Percentiles rank a stretch among this genome's conserved stretches.
Conservation (phyloP, 768 basidiomycete species). For the Pleurotus tuber-regium region DNA sequence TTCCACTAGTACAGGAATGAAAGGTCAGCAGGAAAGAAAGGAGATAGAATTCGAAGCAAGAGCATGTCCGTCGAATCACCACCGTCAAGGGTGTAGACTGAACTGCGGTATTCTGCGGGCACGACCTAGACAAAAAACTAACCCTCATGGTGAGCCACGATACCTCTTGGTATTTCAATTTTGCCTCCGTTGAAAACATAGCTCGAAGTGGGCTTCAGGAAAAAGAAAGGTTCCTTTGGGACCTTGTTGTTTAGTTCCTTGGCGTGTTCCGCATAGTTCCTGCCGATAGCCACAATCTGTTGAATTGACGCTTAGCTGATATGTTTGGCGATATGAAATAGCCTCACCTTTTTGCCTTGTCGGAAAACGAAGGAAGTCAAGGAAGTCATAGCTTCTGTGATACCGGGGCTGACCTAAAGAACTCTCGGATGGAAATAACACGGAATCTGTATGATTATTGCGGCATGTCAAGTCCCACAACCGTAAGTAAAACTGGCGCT, state of each 20-base stretch:
- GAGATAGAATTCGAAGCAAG: not conserved
- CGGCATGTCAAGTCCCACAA: not conserved
- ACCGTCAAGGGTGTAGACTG: too few relatives aligned
- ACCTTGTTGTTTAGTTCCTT: constrained; percentile 88
- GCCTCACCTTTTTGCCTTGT: constrained; percentile 45
- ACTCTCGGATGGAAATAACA: constrained; percentile 1
- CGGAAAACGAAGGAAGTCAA: constrained; percentile 26
- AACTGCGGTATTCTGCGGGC: not conserved
- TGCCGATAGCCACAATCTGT: constrained; percentile 92
- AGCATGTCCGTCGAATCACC: too few relatives aligned
- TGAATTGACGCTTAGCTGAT: not conserved
- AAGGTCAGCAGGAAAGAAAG: constrained; percentile 1
- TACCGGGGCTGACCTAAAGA: constrained; percentile 2
- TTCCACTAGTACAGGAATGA: constrained; percentile 62
- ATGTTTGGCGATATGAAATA: not conserved
- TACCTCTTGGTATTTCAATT: constrained; percentile 83
- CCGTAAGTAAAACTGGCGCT: not conserved
- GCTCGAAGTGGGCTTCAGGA: constrained; percentile 93
- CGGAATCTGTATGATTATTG: not conserved
- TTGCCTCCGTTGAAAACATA: constrained; percentile 76
- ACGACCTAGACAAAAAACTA: constrained; percentile 7
- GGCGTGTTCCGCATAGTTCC: constrained; percentile 90
- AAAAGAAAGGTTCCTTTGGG: constrained; percentile 97
- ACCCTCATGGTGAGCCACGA: constrained; percentile 93
- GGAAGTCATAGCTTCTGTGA: constrained; percentile 2